Base-by-base conservation (phyloP, 345 rosid species). In the Eucalyptus decipiens region DNA sequence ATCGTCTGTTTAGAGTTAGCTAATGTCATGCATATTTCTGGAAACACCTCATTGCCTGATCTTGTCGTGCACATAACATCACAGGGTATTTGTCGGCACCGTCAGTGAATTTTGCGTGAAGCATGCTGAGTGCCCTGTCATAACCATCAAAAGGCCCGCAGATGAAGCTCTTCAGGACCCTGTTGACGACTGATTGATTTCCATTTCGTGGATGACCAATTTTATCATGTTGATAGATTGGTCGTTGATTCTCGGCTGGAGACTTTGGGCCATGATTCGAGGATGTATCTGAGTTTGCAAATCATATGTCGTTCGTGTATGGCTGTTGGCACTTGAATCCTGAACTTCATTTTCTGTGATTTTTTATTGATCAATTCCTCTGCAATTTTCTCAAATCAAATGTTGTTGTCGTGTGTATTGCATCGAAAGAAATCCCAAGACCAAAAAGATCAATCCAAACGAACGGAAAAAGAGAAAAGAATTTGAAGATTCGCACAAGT, bases 61-160 rank as follows among this genome's bases (percentile, higher is more conserved):
- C 62, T 21, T 23, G 87, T 34, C 58, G 7, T 45, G 88, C 54
- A 88, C 86, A 81, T 86, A 19, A 52, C 58, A 80, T 86, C 90
- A 91, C 96, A 98, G 99, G 95, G 99, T 98, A 28, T 97, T 98
- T 91, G 97, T 97, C 58, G 98, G 99, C 51, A 97, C 98, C 1
- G 99, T 98, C 88, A 98, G 99, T 86, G 99, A 98, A 88, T 97
- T 98, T 62, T 96, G 98, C 52, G 96, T 93, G 91, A 98, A 98
- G 97, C 99, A 98, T 91, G 98, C 98, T 5, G 99, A 97, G 87
- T 96, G 98, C 91, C 99, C 99, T 24, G 97, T 96, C 28, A 91
- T 98, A 89, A 91, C 94, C 23, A 98, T 98, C 93, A 98, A 98
- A 92, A 99, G 99, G 88, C 93, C 90, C 4, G 95, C 95, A 60